Conservation (phyloP, 352 stramenopile genomes). For the Globisporangium polare region DNA sequence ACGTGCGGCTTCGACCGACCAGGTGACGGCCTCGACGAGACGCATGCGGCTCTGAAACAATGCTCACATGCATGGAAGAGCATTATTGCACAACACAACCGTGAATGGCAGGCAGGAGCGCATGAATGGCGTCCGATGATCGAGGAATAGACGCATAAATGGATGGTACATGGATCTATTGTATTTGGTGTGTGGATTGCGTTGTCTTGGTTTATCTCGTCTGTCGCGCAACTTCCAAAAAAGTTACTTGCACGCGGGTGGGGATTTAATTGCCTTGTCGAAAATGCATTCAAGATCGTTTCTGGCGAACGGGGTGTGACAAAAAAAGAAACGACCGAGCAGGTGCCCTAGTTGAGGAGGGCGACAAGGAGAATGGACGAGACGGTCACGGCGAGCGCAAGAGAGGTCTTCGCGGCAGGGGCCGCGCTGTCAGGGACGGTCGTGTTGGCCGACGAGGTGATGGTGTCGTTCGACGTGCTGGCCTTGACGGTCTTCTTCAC, state of each 20-base stretch:
- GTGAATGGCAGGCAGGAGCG: too few relatives aligned
- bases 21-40: too few relatives aligned
- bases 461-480: conserved; percentile 12
- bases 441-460: conserved; percentile 8
- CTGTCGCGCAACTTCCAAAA: not conserved
- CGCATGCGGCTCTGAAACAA: too few relatives aligned
- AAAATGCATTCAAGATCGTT: not conserved
- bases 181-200: not conserved
- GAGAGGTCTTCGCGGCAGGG: conserved; percentile 18
- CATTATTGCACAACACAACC: not conserved
- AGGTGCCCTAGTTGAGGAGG: conserved; percentile 10
- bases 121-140: not conserved
- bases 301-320: not conserved
- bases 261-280: not conserved
- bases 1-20: not conserved
- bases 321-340: not conserved
- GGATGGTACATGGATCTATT: conserved; percentile 6
- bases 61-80: not conserved
- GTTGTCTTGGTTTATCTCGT: conserved; percentile 3
- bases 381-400: conserved; percentile 27
- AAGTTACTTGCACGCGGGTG: not conserved
- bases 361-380: conserved; percentile 29
- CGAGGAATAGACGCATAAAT: too few relatives aligned
- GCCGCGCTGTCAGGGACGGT: conserved; percentile 20
- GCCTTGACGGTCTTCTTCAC: conserved; percentile 36